Evolutionary conservation across 768 basidiomycete species (phyloP), one percentile per base, ranked within the genome.

Genomic region (Agrocybe chaxingu): DNA sequence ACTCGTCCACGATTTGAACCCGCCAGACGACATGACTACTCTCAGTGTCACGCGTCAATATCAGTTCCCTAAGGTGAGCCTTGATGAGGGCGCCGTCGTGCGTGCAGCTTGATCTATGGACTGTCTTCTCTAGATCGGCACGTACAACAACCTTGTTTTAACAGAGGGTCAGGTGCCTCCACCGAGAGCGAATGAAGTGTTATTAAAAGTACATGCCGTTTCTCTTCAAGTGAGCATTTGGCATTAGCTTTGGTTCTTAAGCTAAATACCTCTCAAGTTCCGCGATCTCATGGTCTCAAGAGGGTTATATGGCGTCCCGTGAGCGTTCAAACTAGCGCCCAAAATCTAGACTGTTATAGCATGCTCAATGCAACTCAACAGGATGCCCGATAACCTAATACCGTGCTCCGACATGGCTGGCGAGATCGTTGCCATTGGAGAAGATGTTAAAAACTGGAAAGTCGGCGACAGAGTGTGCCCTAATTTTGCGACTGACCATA

Each of bases 131-230:
- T 46, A 66, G 61, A 11, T 50, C 30, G 62, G 59, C 8, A 53
- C 57, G 5, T 61, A 61, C 54, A 58, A 56, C 8, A 59, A 61
- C 41, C 47, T 67, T 13, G 52, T 53, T 12, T 43, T 71, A 31
- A 64, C 62, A 31, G 62, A 70, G 34, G 59, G 57, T 6, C 57
- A 62, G 7, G 36, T 70, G 13, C 48, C 48, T 7, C 57, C 65
- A 45, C 73, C 71, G 2, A 73, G 67, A 45, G 62, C 78, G 0
- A 70, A 63, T 16, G 76, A 85, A 45, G 82, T 82, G 4, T 71
- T 82, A 30, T 75, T 84, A 51, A 80, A 78, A 57, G 67, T 79
- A 5, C 77, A 78, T 46, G 78, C 81, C 0, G 80, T 81, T 6
- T 84, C 82, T 42, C 66, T 84, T n/a, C 77, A 81, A 63, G 77